Evolutionary conservation across 768 basidiomycete species (phyloP).

Genomic region (Leccinellum albellum): DNA sequence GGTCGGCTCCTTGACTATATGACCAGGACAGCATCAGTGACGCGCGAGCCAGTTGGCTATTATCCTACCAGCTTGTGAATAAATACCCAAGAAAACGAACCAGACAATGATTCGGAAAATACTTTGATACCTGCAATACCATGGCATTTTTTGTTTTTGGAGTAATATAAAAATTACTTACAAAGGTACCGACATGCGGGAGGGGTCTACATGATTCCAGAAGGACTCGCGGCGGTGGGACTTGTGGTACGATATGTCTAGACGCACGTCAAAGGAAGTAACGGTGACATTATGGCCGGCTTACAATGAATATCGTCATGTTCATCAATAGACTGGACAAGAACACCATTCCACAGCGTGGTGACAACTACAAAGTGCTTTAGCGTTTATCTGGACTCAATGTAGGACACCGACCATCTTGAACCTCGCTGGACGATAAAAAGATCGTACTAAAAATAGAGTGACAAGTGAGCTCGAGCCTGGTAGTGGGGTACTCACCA

Average conservation of each 20-base stretch:
- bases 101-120: conserved; percentile 73
- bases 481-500: conserved; percentile 47
- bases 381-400: neutral
- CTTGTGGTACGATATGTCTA: conserved; percentile 69
- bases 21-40: conserved; percentile 2
- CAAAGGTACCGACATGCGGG: conserved; percentile 79
- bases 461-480: conserved; percentile 1
- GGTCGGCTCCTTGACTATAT: conserved; percentile 69
- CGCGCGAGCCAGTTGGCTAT: neutral
- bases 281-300: conserved; percentile 11
- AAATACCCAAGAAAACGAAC: conserved; percentile 73
- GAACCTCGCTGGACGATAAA: conserved; percentile 80
- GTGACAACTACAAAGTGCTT: conserved; percentile 56
- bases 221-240: conserved; percentile 48
- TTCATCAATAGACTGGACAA: conserved; percentile 75
- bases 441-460: conserved; percentile 60
- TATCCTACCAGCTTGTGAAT: conserved; percentile 75
- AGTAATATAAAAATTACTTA: conserved; percentile 20
- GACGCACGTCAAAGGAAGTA: conserved; percentile 6
- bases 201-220: conserved; percentile 71
- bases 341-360: conserved; percentile 77
- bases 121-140: conserved; percentile 71
- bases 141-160: neutral
- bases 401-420: conserved; percentile 52
- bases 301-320: conserved; percentile 76